Evolutionary conservation across 148 eudicot genomes (phyloP), one percentile per base, ranked within the genome.

Genomic region (Polygonum aviculare): DNA sequence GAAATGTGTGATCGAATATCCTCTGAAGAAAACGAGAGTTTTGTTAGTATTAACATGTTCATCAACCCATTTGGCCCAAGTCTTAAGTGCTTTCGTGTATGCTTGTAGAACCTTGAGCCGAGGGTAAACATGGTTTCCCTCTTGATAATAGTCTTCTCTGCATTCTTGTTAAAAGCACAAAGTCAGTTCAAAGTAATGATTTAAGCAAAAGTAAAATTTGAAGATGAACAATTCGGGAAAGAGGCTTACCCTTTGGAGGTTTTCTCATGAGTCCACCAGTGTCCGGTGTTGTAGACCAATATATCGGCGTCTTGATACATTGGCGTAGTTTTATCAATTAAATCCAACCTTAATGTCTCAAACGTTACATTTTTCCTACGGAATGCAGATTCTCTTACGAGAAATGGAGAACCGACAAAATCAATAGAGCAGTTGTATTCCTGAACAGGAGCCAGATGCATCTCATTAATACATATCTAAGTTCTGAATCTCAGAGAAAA

Each of bases 221-320:
- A 48, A 48, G 50, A 77, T 65, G 71, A 0, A 73, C 41, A 45
- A 41, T 77, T 18, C 19, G 54, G 21, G 45, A 74, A 11, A 0
- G n/a, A 14, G 45, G 71, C 80, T 19, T 71, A 90, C 99, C 99
- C 97, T 80, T 62, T 86, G 11, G 94, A 84, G 49, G 96, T 95
- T 81, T 95, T 95, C 82, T 90, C 97, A 78, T 95, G 99, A 54
- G 97, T 90, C 99, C 99, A 95, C 99, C 99, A 95, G 76, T 95
- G 99, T 5, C 96, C 99, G 1, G 97, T 95, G 78, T 95, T 95
- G 80, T 92, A 95, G 80, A 95, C 81, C 35, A 95, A 26, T 60
- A 92, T 81, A 83, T 95, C 91, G 45, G 97, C 99, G 78, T 90
- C 96, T n/a, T 75, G 83, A 84, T 90, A 95, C 92, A 83, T 89